Evolutionary conservation across 306 rosid species (phyloP), one percentile per base, ranked within the genome.

Genomic region (Argentina anserina): DNA sequence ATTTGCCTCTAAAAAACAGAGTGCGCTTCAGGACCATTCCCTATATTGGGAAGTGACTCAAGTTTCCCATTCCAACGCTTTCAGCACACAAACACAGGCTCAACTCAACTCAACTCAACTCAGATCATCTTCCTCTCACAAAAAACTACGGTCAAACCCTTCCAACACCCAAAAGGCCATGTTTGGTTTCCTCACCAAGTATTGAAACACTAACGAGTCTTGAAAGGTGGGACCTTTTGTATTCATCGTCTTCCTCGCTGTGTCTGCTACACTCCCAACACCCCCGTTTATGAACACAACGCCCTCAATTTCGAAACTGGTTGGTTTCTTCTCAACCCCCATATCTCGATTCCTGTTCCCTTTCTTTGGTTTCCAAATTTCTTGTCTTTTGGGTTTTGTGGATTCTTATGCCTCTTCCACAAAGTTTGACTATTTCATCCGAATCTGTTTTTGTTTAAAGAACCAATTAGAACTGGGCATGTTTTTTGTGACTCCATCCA

Each of bases 221-320:
- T 1, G 64, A 65, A 72, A 70, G 72, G 75, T 72, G 33, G 83
- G 82, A 34, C 85, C 84, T 77, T 78, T 77, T 46, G 2, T 6
- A 11, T 11, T 56, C 55, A 26, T 71, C 65, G 52, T 39, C 75
- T 7, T 56, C 75, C 79, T 76, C 74, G 80, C 66, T 82, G 62
- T 86, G 81, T 80, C 83, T 75, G 83, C 69, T 67, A 10, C 37
- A 26, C 64, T 29, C 65, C 64, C 64, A 58, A 67, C 91, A 73
- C 65, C 3, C 3, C 36, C 50, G 62, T 47, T 93, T 86, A 85
- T 76, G 94, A 87, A 67, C 97, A 79, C 96, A 86, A 88, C 87
- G 84, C 89, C 86, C 80, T 81, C 74, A 3, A 49, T 69, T 79
- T 75, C 85, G 72, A 85, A 81, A 76, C 83, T 68, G 81, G 88